Evolutionary conservation across 1,284 basidiomycete genomes (phyloP).

Genomic region (Leccinum griseonigrum): DNA sequence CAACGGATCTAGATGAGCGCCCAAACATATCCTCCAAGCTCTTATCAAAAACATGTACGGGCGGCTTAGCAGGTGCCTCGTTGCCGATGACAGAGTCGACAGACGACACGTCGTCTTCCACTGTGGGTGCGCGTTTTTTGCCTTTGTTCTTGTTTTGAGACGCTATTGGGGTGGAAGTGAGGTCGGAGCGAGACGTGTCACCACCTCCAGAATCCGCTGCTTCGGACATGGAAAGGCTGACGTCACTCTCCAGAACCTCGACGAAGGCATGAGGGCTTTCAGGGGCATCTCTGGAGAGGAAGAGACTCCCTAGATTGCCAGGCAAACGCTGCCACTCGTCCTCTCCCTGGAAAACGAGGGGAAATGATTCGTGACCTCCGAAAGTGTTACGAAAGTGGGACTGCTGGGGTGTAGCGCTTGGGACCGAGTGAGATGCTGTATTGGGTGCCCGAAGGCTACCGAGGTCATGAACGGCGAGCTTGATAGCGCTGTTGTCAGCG

Average conservation of each 20-base stretch:
- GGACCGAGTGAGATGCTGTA: constrained; percentile 29
- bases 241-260: constrained; percentile 55
- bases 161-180: constrained; percentile 16
- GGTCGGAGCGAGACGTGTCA: constrained; percentile 21
- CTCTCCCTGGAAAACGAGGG: constrained; percentile 51
- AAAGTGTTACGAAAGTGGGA: constrained; percentile 55
- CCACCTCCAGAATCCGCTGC: constrained; percentile 12
- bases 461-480: constrained; percentile 64
- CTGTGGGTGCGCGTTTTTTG: constrained; percentile 42
- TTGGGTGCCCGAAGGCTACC: constrained; percentile 36
- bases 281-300: constrained; percentile 30
- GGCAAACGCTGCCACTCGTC: constrained; percentile 64
- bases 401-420: constrained; percentile 39
- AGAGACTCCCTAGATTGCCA: constrained; percentile 36
- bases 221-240: constrained; percentile 30
- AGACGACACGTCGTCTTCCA: constrained; percentile 51
- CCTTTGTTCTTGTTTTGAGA: constrained; percentile 45
- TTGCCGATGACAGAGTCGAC: constrained; percentile 52
- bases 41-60: constrained; percentile 57
- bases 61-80: constrained; percentile 50
- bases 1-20: constrained; percentile 13
- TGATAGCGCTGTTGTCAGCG: constrained; percentile 37
- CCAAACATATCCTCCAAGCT: constrained; percentile 36
- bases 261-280: constrained; percentile 60
- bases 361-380: constrained; percentile 38